Base-by-base conservation (phyloP, 1,284 basidiomycete species). In the Hemileccinum hortonii region DNA sequence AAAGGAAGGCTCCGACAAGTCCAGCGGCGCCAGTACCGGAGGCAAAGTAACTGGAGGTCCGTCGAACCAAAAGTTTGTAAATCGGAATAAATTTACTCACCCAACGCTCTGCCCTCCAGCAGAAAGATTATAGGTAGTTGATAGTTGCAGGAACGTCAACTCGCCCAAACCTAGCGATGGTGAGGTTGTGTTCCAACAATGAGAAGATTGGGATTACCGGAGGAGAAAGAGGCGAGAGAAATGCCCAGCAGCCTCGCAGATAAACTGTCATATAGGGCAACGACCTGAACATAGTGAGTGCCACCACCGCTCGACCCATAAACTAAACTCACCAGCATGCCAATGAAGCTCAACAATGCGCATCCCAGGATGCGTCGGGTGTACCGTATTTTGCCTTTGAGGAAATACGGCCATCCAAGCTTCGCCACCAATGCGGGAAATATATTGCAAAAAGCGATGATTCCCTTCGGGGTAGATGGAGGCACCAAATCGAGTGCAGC, bases 21-120 rank as follows among this genome's bases (percentile, higher is more conserved):
- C 96, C 96, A 0, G 96, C 96, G 2, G 90, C 93, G 2, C 96
- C 96, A 0, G 96, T 99, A 0, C 96, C 96, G 9, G 88, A 88
- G 4, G 92, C 86, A 70, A 94, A 95, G 62, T 90, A 91, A 2
- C 87, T 90, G 45, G 47, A 3, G 38, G 35, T 24, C 14, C 5
- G 7, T 35, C n/a, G n/a, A 47, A 58, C 37, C 36, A 14, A 33
- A 32, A 39, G 30, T 14, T 21, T 26, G 46, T n/a, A 6, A 14
- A 21, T 2, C 12, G 19, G n/a, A 49, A 4, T 18, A 7, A 24
- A 37, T n/a, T 7, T 4, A 50, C 79, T 37, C 61, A 87, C 85
- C 89, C 85, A 24, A 92, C 80, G 48, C 83, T 81, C 49, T 82
- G 84, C 1, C 87, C 86, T 8, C 79, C 85, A 14, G 90, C 76